Percentiles rank a stretch among this genome's conserved stretches.
Evolutionary conservation across 495 filamentous ascomycete genomes (phyloP).

Genomic region (Hyaloscypha finlandica): DNA sequence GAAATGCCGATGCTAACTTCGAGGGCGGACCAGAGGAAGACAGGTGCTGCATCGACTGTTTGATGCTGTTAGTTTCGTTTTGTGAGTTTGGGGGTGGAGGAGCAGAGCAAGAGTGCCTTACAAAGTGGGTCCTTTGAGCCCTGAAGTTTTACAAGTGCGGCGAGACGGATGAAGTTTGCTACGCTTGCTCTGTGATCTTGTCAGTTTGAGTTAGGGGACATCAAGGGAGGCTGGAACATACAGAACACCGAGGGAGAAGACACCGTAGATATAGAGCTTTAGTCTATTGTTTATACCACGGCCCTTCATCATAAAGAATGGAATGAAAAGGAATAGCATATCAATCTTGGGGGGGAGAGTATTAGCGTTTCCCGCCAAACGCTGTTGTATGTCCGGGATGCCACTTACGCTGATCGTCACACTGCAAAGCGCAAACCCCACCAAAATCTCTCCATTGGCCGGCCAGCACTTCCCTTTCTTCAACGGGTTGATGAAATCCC

Average conservation of each 20-base stretch:
- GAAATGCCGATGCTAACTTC: conserved; percentile 24
- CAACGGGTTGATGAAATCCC: conserved; percentile 13
- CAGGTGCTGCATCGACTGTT: conserved; percentile 14
- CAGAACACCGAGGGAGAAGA: conserved; percentile 18
- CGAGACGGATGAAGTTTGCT: conserved; percentile 25
- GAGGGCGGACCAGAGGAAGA: conserved; percentile 24
- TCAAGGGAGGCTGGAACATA: background rate
- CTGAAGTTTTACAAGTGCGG: conserved; percentile 14
- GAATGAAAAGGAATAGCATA: conserved; percentile 23
- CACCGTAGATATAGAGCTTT: conserved; percentile 18
- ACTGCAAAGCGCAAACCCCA: conserved; percentile 17
- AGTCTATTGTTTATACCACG: background rate
- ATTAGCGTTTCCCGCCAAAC: too few relatives aligned
- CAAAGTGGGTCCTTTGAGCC: conserved; percentile 17
- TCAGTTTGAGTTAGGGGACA: conserved; percentile 1
- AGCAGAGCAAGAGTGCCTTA: background rate
- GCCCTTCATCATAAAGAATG: conserved; percentile 21
- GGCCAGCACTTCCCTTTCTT: conserved; percentile 16
- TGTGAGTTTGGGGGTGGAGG: background rate
- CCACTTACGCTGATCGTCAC: conserved; percentile 6
- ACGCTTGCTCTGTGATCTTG: conserved; percentile 14
- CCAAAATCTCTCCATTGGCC: conserved; percentile 7
- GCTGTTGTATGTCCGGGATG: background rate
- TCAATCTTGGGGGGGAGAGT: background rate
- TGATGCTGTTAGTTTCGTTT: conserved; percentile 11